Base-by-base conservation (phyloP, 352 stramenopile species). In the Phytophthora fragariae region DNA sequence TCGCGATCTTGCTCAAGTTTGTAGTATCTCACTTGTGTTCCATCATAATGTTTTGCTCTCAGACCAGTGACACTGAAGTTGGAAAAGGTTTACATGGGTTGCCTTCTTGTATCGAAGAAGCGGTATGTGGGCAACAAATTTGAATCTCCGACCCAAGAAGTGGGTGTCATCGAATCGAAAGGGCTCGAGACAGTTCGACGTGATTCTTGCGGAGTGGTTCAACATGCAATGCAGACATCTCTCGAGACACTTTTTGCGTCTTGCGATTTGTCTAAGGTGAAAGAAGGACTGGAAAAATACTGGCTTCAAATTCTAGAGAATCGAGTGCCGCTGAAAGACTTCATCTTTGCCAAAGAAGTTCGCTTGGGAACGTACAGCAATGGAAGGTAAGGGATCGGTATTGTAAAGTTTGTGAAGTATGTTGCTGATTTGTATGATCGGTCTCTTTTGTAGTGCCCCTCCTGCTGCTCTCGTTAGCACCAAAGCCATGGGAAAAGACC, bases 71-170 rank as follows among this genome's bases (percentile, higher is more conserved):
- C 82, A 1, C 66, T 97, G 17, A 95, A 97, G 72, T 49, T 97
- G 37, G 90, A 97, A 64, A 97, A 99, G 79, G 92, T 99, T 21
- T 98, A 99, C 75, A 89, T 96, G 70, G 91, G 92, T 1, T 97
- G 83, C 54, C 80, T 98, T 24, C 77, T 99, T 1, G 91, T 98
- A 4, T 97, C 92, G n/a, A 99, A 99, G 75, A 99, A 99, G 76
- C 88, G 95, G 5, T 99, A 99, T 61, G 91, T 95, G 15, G 94
- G 95, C 2, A 79, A 86, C 69, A 97, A 94, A 41, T 98, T 91
- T 69, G 93, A 98, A 64, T 78, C 73, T 44, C 62, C 75, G 29
- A 75, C 52, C 2, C 82, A 95, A 72, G 39, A 75, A 27, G 59
- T 79, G 3, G 85, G 85, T 7, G 76, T 80, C 4, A 68, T 98